Evolutionary conservation across 1,139 yeast genomes (phyloP).

Genomic region (Lodderomyces oxycetoniae): DNA sequence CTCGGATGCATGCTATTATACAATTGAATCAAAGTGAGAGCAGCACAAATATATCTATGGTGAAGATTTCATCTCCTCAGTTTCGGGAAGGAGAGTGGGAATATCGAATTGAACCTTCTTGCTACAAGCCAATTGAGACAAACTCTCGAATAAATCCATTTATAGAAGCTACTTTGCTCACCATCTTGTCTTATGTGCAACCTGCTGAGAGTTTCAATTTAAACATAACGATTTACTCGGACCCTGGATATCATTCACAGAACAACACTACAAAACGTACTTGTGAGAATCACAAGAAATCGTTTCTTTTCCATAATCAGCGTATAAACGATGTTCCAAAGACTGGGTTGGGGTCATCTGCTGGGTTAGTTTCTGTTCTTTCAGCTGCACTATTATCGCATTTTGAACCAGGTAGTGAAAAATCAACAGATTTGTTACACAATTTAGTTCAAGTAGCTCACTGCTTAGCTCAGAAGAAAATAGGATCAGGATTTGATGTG

Average conservation of each 20-base stretch:
- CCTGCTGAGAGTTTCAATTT: constrained; percentile 31
- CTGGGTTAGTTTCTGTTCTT: constrained; percentile 82
- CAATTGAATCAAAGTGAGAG: constrained; percentile 9
- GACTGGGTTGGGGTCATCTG: constrained; percentile 95
- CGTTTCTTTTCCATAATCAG: constrained; percentile 56
- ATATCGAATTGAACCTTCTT: constrained; percentile 31
- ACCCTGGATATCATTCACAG: constrained; percentile 86
- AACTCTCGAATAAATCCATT: constrained; percentile 57
- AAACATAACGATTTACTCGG: constrained; percentile 67
- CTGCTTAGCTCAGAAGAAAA: constrained; percentile 88
- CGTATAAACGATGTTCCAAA: constrained; percentile 75
- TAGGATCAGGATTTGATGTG: constrained; percentile 96
- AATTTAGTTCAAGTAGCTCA: constrained; percentile 86
- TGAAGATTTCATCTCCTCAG: constrained; percentile 71
- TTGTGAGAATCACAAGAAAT: constrained; percentile 30
- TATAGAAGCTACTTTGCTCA: constrained; percentile 55
- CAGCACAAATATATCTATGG: constrained; percentile 16
- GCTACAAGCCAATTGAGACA: constrained; percentile 1
- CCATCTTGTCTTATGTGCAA: constrained; percentile 49
- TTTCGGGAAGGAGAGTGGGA: constrained; percentile 68
- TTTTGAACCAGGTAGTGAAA: constrained; percentile 24
- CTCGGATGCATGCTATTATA: constrained; percentile 82
- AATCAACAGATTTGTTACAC: constrained; percentile 48
- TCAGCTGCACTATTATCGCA: constrained; percentile 62
- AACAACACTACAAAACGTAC: constrained; percentile 32